phyloP scores from a whole-genome alignment of 1,284 basidiomycete genomes.

The Amylostereum chailletii region DNA sequence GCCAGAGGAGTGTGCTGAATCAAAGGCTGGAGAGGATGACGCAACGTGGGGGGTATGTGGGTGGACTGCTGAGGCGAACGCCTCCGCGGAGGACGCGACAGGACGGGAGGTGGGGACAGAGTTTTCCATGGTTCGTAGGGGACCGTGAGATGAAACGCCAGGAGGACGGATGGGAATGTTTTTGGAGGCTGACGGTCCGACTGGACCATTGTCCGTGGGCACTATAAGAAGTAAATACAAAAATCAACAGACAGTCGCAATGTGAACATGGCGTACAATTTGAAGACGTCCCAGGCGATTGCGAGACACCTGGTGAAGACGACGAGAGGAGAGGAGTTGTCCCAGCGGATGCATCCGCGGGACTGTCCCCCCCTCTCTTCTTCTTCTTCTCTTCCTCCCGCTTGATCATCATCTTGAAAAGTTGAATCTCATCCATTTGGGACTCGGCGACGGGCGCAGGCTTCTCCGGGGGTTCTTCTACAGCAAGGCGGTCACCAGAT shows the following conservation, averaged over 20 bases:
- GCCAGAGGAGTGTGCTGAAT: constrained; percentile 21
- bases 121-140: no score
- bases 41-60: not conserved
- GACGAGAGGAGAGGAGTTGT: not conserved
- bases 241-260: no score
- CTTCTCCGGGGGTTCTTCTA: constrained; percentile 19
- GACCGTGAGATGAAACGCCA: no score
- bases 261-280: no score
- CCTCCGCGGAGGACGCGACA: no score
- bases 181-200: no score
- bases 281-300: not conserved
- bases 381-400: constrained; percentile 68
- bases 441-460: constrained; percentile 23
- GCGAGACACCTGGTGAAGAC: constrained; percentile 6
- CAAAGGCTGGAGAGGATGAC: constrained; percentile 1
- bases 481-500: constrained; percentile 11
- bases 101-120: no score
- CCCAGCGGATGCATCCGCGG: constrained; percentile 6
- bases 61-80: no score
- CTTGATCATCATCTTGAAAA: constrained; percentile 83
- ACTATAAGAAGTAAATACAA: no score
- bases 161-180: no score
- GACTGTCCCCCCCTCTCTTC: constrained; percentile 19
- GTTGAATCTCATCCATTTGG: constrained; percentile 74
- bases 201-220: no score